A percentile compares a stretch with the other conserved stretches of the same genome.
Evolutionary conservation across 2,329 filamentous ascomycete genomes (phyloP).

Genomic region (Fusarium sarcochroum): DNA sequence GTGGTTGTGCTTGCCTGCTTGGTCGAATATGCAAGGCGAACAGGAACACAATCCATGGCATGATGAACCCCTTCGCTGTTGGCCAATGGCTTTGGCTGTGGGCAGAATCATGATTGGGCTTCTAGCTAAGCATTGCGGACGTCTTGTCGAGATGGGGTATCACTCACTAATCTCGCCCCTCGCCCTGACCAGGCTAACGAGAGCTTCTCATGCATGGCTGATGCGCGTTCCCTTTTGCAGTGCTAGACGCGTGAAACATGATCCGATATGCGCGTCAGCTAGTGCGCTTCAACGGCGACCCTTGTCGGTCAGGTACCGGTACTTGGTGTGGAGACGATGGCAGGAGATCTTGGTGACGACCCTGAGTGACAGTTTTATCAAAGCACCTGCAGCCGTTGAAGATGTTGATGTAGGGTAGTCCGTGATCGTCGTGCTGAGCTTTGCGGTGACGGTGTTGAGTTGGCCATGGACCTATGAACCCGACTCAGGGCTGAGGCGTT

Average conservation of each 20-base stretch:
- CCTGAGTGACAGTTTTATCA: constrained; percentile 42
- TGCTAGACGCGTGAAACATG: constrained; percentile 50
- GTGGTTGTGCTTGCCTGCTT: constrained; percentile 15
- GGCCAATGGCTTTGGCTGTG: constrained; percentile 45
- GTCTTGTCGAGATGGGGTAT: constrained; percentile 4
- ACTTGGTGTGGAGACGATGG: constrained; percentile 44
- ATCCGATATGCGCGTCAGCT: constrained; percentile 52
- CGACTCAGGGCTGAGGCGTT: neutral
- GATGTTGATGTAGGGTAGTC: constrained; percentile 39
- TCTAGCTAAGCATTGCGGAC: constrained; percentile 11
- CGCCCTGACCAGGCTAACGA: constrained; percentile 19
- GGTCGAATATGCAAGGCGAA: constrained; percentile 35
- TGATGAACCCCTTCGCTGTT: constrained; percentile 36
- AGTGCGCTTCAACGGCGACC: constrained; percentile 47
- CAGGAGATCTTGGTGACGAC: constrained; percentile 45
- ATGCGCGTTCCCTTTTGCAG: constrained; percentile 50
- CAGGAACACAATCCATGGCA: constrained; percentile 31
- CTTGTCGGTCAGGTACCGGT: constrained; percentile 48
- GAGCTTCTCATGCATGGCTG: constrained; percentile 44
- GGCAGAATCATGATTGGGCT: constrained; percentile 47
- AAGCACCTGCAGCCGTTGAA: constrained; percentile 23
- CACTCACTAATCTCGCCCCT: constrained; percentile 32
- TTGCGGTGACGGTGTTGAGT: neutral
- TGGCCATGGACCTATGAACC: neutral
- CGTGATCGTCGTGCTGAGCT: neutral